phyloP scores from a whole-genome alignment of 306 rosid genomes.

The Castanea crenata region DNA sequence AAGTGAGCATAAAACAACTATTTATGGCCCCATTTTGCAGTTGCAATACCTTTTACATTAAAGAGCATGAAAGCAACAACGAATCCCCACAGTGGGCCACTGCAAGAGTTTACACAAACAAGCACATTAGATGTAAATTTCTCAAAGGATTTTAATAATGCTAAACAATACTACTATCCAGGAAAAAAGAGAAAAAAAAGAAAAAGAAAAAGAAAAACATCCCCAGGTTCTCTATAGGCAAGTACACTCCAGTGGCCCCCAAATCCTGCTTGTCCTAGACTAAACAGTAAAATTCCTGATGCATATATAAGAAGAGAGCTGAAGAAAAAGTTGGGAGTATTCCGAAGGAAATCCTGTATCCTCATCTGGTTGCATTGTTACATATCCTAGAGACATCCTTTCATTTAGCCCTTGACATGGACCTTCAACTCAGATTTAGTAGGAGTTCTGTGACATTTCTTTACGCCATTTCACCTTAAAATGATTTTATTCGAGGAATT shows the following conservation, averaged over 20 bases:
- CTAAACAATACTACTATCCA: constrained; percentile 7
- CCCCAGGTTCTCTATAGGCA: not conserved
- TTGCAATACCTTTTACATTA: constrained; percentile 71
- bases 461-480: not conserved
- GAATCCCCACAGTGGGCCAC: constrained; percentile 94
- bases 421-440: not conserved
- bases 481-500: not conserved
- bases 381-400: not conserved
- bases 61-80: constrained; percentile 95
- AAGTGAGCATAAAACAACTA: not conserved
- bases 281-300: not conserved
- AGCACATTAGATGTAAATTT: constrained; percentile 23
- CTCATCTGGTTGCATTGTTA: not conserved
- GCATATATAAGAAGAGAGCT: not conserved
- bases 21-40: constrained; percentile 6
- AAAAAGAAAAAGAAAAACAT: not conserved
- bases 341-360: not conserved
- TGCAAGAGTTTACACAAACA: constrained; percentile 48
- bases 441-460: not conserved
- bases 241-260: not conserved
- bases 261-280: not conserved
- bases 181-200: not conserved
- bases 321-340: not conserved
- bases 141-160: constrained; percentile 14
- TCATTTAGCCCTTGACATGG: not conserved